Evolutionary conservation across 1,284 basidiomycete species (phyloP).

Genomic region (Sporisorium scitamineum): DNA sequence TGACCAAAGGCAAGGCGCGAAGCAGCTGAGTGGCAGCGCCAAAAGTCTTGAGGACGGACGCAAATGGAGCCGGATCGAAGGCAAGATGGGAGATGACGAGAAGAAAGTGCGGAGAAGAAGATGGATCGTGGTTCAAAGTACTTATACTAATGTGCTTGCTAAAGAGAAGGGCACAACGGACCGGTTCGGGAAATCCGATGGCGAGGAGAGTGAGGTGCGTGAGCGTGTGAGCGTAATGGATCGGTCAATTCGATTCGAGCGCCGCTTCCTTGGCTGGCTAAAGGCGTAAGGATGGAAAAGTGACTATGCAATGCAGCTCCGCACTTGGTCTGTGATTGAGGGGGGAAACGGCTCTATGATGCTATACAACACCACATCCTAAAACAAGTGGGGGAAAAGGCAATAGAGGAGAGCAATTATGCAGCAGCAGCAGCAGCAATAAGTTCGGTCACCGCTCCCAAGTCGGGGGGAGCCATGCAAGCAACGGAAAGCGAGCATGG

Average conservation of each 20-base stretch:
- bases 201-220: background rate
- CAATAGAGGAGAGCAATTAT: too few species aligned
- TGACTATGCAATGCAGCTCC: background rate
- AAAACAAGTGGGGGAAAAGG: background rate
- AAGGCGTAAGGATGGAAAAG: background rate
- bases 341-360: slow-evolving; percentile 22
- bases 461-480: background rate
- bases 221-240: background rate
- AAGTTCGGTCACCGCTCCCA: background rate
- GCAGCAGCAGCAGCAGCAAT: too few species aligned
- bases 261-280: background rate
- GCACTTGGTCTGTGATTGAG: background rate
- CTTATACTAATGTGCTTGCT: slow-evolving; percentile 4
- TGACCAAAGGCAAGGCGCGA: background rate
- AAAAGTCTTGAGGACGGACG: background rate
- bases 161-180: background rate
- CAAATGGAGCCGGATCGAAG: background rate
- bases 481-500: background rate
- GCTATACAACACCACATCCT: slow-evolving; percentile 7
- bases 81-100: background rate
- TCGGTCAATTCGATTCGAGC: slow-evolving; percentile 6
- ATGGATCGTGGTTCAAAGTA: background rate
- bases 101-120: slow-evolving; percentile 3
- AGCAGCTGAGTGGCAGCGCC: background rate
- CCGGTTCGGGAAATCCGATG: slow-evolving; percentile 2